Percentiles rank a stretch among this genome's conserved stretches.
These are phyloP conservation scores for Arthroderma uncinatum DNA, from an alignment of 2,329 filamentous ascomycete genomes.

Conservation along the genomic window DNA sequence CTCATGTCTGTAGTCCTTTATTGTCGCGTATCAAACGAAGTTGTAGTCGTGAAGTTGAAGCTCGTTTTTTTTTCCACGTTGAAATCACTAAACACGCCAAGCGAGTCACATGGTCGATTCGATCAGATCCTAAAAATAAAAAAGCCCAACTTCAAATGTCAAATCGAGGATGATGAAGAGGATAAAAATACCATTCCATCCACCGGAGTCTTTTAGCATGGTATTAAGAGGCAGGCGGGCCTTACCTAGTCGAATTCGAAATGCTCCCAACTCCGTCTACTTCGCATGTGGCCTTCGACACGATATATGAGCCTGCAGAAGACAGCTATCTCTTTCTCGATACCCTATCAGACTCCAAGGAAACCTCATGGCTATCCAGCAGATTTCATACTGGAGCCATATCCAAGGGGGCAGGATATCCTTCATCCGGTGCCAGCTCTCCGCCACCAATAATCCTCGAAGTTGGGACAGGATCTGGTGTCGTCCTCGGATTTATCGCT, in stretches of 20 bases:
- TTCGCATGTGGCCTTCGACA: slow-evolving; percentile 75
- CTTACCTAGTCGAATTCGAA: neutral
- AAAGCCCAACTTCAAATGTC: neutral
- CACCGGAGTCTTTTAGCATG: too few relatives aligned
- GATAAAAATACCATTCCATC: too few relatives aligned
- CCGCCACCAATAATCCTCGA: slow-evolving; percentile 61
- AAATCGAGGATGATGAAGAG: too few relatives aligned
- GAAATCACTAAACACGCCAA: neutral
- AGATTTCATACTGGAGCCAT: slow-evolving; percentile 41
- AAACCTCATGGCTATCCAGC: slow-evolving; percentile 55
- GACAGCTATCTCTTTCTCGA: slow-evolving; percentile 92
- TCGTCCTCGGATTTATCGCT: slow-evolving; percentile 79
- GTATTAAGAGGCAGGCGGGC: too few relatives aligned
- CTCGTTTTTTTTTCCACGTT: neutral
- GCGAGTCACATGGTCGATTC: slow-evolving; percentile 2
- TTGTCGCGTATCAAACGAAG: slow-evolving; percentile 8
- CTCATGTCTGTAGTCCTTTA: slow-evolving; percentile 23
- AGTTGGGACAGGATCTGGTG: slow-evolving; percentile 81
- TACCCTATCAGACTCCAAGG: slow-evolving; percentile 62
- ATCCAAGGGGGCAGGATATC: slow-evolving; percentile 13
- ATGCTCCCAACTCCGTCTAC: slow-evolving; percentile 95
- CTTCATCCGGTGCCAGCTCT: slow-evolving; percentile 10
- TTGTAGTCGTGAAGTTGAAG: neutral
- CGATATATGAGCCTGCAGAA: slow-evolving; percentile 89
- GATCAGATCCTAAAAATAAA: neutral